A percentile compares a stretch with the other conserved stretches of the same genome.
phyloP scores from a whole-genome alignment of 2,329 filamentous ascomycete species.

The Aspergillus fructus region DNA sequence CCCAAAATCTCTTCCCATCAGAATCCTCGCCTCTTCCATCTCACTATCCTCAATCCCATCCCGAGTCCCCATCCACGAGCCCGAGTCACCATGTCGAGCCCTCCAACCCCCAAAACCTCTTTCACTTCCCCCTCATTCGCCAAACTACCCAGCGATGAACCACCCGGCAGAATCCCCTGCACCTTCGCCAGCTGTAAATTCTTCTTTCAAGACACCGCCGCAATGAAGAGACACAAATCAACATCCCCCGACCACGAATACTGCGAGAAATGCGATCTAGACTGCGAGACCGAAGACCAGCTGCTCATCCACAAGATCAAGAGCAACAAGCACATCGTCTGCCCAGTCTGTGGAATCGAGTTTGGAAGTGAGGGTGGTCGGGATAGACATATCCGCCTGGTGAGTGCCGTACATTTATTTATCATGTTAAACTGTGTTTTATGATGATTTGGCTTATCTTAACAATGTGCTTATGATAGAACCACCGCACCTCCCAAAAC shows the following conservation, averaged over 20 bases:
- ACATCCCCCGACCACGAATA: constrained; percentile 40
- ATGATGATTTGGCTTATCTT: neutral
- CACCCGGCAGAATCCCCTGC: constrained; percentile 39
- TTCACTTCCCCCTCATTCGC: neutral
- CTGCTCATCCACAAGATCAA: constrained; percentile 51
- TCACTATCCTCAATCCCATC: neutral
- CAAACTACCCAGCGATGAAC: neutral
- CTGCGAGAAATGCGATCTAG: constrained; percentile 43
- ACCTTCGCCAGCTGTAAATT: constrained; percentile 47
- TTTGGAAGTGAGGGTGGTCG: constrained; percentile 55
- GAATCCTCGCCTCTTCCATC: neutral
- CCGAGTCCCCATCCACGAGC: neutral
- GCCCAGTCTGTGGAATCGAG: constrained; percentile 57
- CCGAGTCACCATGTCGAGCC: neutral
- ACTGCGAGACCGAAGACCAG: constrained; percentile 47
- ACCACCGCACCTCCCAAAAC: constrained; percentile 50
- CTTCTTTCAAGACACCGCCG: constrained; percentile 45
- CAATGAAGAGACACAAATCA: constrained; percentile 54
- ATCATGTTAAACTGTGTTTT: no score
- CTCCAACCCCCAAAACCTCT: neutral
- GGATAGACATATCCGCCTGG: constrained; percentile 52
- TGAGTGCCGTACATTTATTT: constrained; percentile 25
- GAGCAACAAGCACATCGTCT: constrained; percentile 51
- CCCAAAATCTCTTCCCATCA: no score
- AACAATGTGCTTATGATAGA: constrained; percentile 30